Evolutionary conservation across 2,329 filamentous ascomycete genomes (phyloP).

Genomic region (Fusarium compactum): DNA sequence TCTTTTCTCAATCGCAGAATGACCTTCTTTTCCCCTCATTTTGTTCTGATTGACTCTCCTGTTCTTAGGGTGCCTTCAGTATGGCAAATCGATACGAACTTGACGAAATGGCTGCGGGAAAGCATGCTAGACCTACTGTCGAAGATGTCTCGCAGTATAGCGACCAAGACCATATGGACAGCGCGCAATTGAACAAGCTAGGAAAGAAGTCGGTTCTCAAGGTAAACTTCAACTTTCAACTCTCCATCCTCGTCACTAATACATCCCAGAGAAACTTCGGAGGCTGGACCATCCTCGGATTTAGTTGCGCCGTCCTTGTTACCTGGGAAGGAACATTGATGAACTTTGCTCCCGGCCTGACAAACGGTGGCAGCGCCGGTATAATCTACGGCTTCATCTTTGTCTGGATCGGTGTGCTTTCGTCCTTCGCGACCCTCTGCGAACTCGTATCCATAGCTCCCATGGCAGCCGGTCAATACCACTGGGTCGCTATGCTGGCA

Average conservation of each 20-base stretch:
- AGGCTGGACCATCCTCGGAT: slow-evolving; percentile 44
- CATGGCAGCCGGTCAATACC: slow-evolving; percentile 42
- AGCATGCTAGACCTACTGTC: slow-evolving; percentile 15
- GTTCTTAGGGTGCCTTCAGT: background rate
- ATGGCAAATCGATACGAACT: slow-evolving; percentile 21
- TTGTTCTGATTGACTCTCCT: rapidly evolving
- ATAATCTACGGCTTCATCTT: slow-evolving; percentile 65
- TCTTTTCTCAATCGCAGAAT: background rate
- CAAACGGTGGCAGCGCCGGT: slow-evolving; percentile 50
- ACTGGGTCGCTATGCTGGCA: slow-evolving; percentile 45
- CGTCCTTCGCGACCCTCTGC: slow-evolving; percentile 41
- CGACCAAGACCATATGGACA: slow-evolving; percentile 41
- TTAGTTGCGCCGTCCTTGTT: slow-evolving; percentile 46
- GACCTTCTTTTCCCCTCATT: background rate
- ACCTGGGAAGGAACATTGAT: slow-evolving; percentile 47
- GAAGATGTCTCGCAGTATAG: slow-evolving; percentile 7
- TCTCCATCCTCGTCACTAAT: background rate
- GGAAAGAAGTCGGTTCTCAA: slow-evolving; percentile 26
- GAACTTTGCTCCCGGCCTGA: slow-evolving; percentile 44
- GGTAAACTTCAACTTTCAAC: background rate
- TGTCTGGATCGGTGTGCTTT: slow-evolving; percentile 59
- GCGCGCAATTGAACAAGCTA: slow-evolving; percentile 33
- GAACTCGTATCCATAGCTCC: slow-evolving; percentile 44
- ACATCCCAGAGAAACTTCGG: slow-evolving; percentile 41
- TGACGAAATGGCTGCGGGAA: slow-evolving; percentile 11